Percentiles rank a stretch among this genome's conserved stretches.
Evolutionary conservation across 192 early-diverging fungal species (phyloP).

Genomic region (Chytriomyces hyalinus): DNA sequence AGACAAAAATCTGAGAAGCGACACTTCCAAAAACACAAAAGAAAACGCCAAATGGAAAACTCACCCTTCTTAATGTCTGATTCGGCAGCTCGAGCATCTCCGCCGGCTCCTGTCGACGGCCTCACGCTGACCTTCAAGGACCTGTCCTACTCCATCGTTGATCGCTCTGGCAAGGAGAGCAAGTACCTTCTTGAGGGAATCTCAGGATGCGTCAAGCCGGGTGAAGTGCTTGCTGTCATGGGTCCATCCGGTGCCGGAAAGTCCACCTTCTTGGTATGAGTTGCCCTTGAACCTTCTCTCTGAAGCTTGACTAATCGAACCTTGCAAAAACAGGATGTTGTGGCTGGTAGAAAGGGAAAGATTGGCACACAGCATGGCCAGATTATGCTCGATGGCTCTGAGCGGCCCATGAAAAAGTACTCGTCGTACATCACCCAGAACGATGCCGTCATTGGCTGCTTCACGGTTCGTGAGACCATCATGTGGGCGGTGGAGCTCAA

Average conservation of each 20-base stretch:
- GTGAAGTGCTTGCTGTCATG: conserved; percentile 76
- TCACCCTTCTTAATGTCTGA: too few relatives aligned
- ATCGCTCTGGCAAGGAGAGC: not conserved
- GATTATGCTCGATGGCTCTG: conserved; percentile 79
- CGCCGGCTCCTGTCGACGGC: not conserved
- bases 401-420: conserved; percentile 68
- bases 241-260: conserved; percentile 56
- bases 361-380: conserved; percentile 75
- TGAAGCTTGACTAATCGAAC: not conserved
- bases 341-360: not conserved
- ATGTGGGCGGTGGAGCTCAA: conserved; percentile 69
- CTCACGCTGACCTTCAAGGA: conserved; percentile 22
- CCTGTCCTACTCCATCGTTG: conserved; percentile 11
- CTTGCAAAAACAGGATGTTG: not conserved
- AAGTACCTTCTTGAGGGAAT: conserved; percentile 66
- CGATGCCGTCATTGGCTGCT: conserved; percentile 35
- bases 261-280: conserved; percentile 30
- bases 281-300: not conserved
- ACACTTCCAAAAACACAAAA: too few relatives aligned
- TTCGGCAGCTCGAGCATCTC: too few relatives aligned
- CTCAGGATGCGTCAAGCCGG: conserved; percentile 77
- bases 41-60: too few relatives aligned
- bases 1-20: too few relatives aligned
- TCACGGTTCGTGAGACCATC: conserved; percentile 73
- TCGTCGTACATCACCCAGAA: conserved; percentile 44